phyloP scores from a whole-genome alignment of 768 basidiomycete genomes.

The Pleurotus sapidus region DNA sequence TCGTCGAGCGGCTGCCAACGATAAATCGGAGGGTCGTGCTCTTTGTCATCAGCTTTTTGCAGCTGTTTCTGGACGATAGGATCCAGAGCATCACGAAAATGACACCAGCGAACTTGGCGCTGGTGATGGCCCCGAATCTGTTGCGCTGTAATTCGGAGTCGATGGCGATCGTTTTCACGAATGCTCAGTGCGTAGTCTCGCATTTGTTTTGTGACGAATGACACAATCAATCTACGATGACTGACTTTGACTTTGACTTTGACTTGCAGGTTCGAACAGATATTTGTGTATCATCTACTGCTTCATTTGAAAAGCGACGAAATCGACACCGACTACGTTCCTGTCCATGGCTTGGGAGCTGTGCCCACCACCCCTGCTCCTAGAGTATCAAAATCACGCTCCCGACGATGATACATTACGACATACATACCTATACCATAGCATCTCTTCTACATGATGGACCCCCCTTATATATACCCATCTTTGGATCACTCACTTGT shows the following conservation, averaged over 20 bases:
- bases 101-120: conserved; percentile 84
- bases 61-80: conserved; percentile 80
- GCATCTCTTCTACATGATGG: no score
- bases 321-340: conserved; percentile 76
- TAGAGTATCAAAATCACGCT: conserved; percentile 54
- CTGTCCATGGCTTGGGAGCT: conserved; percentile 79
- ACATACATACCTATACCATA: no score
- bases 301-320: conserved; percentile 74
- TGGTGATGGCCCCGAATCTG: conserved; percentile 92
- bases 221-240: no score
- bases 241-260: background rate
- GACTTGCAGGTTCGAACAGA: conserved; percentile 71
- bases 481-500: conserved; percentile 2
- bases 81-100: conserved; percentile 79
- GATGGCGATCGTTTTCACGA: conserved; percentile 88
- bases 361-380: conserved; percentile 42
- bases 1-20: conserved; percentile 77
- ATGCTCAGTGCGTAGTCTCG: conserved; percentile 70
- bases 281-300: conserved; percentile 83
- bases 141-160: conserved; percentile 83
- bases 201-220: no score
- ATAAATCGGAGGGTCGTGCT: conserved; percentile 84
- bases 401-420: conserved; percentile 35
- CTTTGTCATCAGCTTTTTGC: conserved; percentile 88
- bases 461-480: conserved; percentile 3